Evolutionary conservation across 139 green algal genomes (phyloP).

Genomic region (Chlamydomonas incerta): DNA sequence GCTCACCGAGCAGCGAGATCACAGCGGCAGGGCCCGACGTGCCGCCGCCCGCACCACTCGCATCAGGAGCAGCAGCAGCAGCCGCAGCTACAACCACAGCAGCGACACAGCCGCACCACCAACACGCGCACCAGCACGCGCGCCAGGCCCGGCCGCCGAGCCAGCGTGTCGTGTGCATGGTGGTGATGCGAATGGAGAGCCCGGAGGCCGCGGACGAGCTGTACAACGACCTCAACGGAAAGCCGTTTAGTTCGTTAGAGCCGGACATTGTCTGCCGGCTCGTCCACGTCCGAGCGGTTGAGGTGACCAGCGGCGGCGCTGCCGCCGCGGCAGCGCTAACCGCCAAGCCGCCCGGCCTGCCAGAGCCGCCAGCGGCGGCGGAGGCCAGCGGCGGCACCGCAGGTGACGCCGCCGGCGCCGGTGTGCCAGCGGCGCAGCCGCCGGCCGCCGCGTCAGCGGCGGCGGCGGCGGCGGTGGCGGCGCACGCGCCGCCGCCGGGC

Average conservation of each 20-base stretch:
- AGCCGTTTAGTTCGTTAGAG: conserved; percentile 84
- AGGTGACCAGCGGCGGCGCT: conserved; percentile 49
- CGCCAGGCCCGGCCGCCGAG: not conserved
- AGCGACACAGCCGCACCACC: not conserved
- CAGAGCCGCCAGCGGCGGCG: too few relatives aligned
- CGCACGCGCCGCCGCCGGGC: conserved; percentile 51
- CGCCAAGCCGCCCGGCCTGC: too few relatives aligned
- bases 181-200: conserved; percentile 85
- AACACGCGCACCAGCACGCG: too few relatives aligned
- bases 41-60: not conserved
- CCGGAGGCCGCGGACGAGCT: conserved; percentile 82
- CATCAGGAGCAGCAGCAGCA: not conserved
- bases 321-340: not conserved
- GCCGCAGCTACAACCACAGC: not conserved
- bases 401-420: not conserved
- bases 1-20: too few relatives aligned
- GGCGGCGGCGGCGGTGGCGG: not conserved
- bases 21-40: too few relatives aligned
- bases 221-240: conserved; percentile 84
- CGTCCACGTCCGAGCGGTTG: conserved; percentile 61
- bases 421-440: not conserved
- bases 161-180: conserved; percentile 79
- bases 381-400: too few relatives aligned
- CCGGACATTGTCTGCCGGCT: conserved; percentile 87
- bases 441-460: not conserved